phyloP scores from a whole-genome alignment of 768 basidiomycete species.

The Mrakia hoshinonis region DNA sequence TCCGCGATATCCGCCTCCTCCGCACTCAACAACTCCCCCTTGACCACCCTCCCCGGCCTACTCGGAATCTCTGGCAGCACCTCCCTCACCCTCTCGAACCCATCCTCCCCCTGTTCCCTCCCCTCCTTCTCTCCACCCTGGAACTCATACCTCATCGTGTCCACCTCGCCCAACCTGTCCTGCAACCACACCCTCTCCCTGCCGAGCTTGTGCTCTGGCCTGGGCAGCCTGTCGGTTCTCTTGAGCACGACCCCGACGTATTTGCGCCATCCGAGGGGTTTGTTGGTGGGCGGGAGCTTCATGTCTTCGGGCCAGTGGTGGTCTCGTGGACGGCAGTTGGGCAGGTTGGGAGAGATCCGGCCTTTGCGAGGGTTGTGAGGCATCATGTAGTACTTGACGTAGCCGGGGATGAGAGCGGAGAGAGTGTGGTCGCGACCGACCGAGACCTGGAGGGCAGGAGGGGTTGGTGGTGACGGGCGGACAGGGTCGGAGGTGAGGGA shows the following conservation, averaged over 20 bases:
- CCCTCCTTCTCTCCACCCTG: not conserved
- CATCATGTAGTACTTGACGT: conserved; percentile 73
- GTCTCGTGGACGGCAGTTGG: conserved; percentile 20
- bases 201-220: conserved; percentile 63
- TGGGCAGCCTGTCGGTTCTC: conserved; percentile 74
- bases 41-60: not conserved
- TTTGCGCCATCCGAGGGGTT: conserved; percentile 35
- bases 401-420: conserved; percentile 80
- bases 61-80: not conserved
- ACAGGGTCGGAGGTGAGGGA: not conserved
- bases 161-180: not conserved
- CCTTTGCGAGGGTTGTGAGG: conserved; percentile 14
- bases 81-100: conserved; percentile 1
- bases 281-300: conserved; percentile 32
- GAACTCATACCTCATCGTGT: not conserved
- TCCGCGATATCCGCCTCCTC: not conserved
- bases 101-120: not conserved
- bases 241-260: conserved; percentile 69
- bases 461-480: not conserved
- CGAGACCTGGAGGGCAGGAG: conserved; percentile 53
- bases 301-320: conserved; percentile 39
- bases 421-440: conserved; percentile 93
- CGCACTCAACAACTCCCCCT: not conserved
- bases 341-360: conserved; percentile 31
- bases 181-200: conserved; percentile 61